These are phyloP conservation scores for Trichoderma endophyticum DNA, from an alignment of 2,329 filamentous ascomycete species.

Conservation along the genomic window DNA sequence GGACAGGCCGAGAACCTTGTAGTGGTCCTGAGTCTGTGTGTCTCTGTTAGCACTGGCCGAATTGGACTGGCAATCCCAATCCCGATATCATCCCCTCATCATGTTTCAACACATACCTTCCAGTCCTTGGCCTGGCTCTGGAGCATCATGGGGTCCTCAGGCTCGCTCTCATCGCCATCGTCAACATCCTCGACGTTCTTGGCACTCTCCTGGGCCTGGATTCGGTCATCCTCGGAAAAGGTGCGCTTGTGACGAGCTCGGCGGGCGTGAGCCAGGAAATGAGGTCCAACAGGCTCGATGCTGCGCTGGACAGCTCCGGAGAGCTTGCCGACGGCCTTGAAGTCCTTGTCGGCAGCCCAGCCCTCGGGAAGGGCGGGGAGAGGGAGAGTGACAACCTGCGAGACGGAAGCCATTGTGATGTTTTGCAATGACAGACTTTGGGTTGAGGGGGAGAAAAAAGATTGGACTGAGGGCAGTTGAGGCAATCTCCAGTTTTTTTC, in stretches of 20 bases:
- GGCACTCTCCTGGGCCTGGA: constrained; percentile 90
- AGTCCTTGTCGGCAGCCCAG: constrained; percentile 87
- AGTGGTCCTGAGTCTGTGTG: constrained; percentile 84
- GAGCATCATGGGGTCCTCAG: constrained; percentile 89
- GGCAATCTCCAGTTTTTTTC: constrained; percentile 12
- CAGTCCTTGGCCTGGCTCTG: constrained; percentile 96
- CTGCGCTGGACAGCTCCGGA: constrained; percentile 77
- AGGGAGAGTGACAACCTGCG: constrained; percentile 59
- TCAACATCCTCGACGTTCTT: constrained; percentile 95
- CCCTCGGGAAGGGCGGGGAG: constrained; percentile 74
- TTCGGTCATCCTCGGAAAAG: constrained; percentile 96
- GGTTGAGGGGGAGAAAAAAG: neutral
- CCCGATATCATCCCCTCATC: neutral
- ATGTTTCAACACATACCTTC: constrained; percentile 64
- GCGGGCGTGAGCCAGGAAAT: constrained; percentile 96
- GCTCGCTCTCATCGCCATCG: constrained; percentile 85
- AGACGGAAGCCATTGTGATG: constrained; percentile 60
- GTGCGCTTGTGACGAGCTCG: constrained; percentile 95
- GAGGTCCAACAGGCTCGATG: constrained; percentile 92
- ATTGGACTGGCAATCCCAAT: neutral
- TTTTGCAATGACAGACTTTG: neutral
- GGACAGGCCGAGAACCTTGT: constrained; percentile 88
- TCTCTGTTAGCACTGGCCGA: neutral
- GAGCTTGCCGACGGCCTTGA: constrained; percentile 77
- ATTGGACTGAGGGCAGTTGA: neutral